Percentiles rank a stretch among this genome's conserved stretches.
These are phyloP conservation scores for Solanum paucissectum DNA, from an alignment of 257 asterid genomes.

Conservation along the genomic window DNA sequence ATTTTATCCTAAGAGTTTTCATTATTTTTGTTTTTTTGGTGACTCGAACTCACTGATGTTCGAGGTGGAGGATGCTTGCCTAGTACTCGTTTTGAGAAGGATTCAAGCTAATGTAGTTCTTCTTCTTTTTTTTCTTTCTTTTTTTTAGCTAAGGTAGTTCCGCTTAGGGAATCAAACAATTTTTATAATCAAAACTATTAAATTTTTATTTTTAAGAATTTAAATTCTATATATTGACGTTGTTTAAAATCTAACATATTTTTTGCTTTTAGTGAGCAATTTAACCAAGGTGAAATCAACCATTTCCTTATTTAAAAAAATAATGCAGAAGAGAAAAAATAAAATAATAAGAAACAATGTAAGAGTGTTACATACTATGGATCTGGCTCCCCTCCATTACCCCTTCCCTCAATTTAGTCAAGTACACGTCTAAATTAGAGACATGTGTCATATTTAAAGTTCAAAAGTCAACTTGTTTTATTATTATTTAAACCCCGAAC, in stretches of 20 bases:
- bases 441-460: no score
- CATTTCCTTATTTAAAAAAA: not conserved
- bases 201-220: not conserved
- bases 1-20: no score
- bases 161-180: not conserved
- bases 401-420: no score
- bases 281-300: not conserved
- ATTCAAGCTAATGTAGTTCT: not conserved
- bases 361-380: not conserved
- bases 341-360: not conserved
- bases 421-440: no score
- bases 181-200: not conserved
- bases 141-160: not conserved
- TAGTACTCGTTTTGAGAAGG: not conserved
- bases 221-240: not conserved
- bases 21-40: no score
- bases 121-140: no score
- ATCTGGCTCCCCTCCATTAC: no score
- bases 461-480: no score
- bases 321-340: not conserved
- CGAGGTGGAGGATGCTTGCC: no score
- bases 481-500: no score
- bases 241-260: not conserved
- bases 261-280: not conserved
- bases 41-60: no score